phyloP scores from a whole-genome alignment of 2,329 filamentous ascomycete species.

The Cladosporium cucumerinum region DNA sequence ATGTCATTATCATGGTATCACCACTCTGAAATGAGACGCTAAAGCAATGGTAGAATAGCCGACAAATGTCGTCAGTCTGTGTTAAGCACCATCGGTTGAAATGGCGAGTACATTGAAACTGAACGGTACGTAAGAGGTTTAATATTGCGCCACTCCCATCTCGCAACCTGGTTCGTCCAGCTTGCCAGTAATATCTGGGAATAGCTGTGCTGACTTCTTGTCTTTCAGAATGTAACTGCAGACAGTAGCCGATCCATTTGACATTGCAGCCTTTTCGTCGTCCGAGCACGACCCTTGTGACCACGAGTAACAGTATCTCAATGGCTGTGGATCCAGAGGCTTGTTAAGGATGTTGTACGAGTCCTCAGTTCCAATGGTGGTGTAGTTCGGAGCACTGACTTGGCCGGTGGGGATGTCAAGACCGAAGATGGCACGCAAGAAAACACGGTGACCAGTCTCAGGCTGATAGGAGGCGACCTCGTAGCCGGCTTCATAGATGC shows the following conservation, averaged over 20 bases:
- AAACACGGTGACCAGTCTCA: constrained; percentile 38
- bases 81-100: not conserved
- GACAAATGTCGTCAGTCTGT: not conserved
- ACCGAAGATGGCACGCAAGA: constrained; percentile 36
- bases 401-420: constrained; percentile 36
- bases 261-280: constrained; percentile 19
- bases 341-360: constrained; percentile 17
- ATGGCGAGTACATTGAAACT: not conserved
- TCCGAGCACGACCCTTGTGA: constrained; percentile 21
- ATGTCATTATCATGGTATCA: not conserved
- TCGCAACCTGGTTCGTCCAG: not conserved
- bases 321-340: constrained; percentile 11
- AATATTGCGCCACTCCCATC: not conserved
- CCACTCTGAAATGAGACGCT: not conserved
- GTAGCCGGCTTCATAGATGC: constrained; percentile 52
- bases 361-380: constrained; percentile 16
- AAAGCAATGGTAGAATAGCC: not conserved
- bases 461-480: constrained; percentile 40
- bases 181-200: constrained; percentile 16
- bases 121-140: not conserved
- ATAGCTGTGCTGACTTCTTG: constrained; percentile 22
- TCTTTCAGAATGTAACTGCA: constrained; percentile 22
- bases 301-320: constrained; percentile 21
- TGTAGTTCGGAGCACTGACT: not conserved
- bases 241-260: constrained; percentile 20